Base-by-base conservation (phyloP, 2,329 filamentous ascomycete genomes). In the Pseudopithomyces maydicus region DNA sequence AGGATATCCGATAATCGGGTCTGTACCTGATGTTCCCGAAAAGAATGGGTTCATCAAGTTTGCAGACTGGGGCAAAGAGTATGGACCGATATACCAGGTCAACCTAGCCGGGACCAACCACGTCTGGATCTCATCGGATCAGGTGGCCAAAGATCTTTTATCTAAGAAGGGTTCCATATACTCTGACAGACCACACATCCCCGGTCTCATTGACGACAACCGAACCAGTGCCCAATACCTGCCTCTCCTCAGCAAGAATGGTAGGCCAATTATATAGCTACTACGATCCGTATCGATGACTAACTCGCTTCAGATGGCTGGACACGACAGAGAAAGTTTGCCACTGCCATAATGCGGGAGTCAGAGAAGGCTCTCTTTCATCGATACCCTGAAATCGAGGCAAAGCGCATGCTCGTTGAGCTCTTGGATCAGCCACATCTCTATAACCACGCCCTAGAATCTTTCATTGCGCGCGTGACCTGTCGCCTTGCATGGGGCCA, bases 401-500 rank as follows among this genome's bases (percentile, higher is more conserved):
- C 79, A 1, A 76, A 77, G 47, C 78, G 79, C 7, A 71, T 81
- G 62, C 67, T 80, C n/a, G 71, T 74, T 20, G 78, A 80, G 58
- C 69, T 81, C 1, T 68, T 80, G 57, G 72, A 76, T 14, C 73
- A 79, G 15, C 78, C 79, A 1, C 67, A 71, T 7, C 64, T 71
- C 15, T 81, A 81, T 64, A 79, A 80, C 44, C 72, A 78, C 54
- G 71, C 71, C 1, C 65, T 80, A 38, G 79, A 81, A 56, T 79
- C 78, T 0, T 81, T 76, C 67, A 77, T 80, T 38, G 71, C 78
- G 14, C 73, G 79, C 15, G 75, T 81, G n/a, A 81, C 78, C n/a
- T 78, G 76, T 51, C 74, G 78, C 29, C 68, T 81, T 8, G 79
- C 78, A 15, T 81, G 78, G 78, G 79, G 78, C 10, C 78, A 77